Percentiles rank a stretch among this genome's conserved stretches.
phyloP scores from a whole-genome alignment of 2,329 filamentous ascomycete genomes.

The Chaetomiaceae sp. region DNA sequence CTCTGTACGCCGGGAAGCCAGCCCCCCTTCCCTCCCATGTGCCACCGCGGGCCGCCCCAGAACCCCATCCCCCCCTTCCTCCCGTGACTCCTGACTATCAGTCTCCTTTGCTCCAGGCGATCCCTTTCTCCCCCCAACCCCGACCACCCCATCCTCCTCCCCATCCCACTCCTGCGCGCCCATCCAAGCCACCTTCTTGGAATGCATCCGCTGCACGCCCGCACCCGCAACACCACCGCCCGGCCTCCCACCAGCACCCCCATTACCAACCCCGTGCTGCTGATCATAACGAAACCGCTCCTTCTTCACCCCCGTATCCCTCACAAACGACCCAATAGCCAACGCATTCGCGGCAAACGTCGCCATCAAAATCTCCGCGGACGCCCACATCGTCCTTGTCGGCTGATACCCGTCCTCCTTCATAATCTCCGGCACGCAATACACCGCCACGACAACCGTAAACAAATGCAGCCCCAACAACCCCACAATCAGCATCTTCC shows the following conservation, averaged over 20 bases:
- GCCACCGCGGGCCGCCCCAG: too few species aligned
- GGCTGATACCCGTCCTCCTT: slow-evolving; percentile 68
- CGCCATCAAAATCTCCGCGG: slow-evolving; percentile 82
- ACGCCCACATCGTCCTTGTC: slow-evolving; percentile 82
- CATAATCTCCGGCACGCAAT: slow-evolving; percentile 72
- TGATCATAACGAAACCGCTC: slow-evolving; percentile 64
- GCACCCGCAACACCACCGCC: too few species aligned
- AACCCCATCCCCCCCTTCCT: not conserved
- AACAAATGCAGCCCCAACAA: slow-evolving; percentile 78
- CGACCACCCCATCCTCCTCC: not conserved
- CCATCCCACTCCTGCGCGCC: slow-evolving; percentile 1
- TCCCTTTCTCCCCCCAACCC: not conserved
- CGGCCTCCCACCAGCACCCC: too few species aligned
- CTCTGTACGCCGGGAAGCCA: slow-evolving; percentile 5
- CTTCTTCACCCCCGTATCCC: slow-evolving; percentile 87
- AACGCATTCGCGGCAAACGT: slow-evolving; percentile 82
- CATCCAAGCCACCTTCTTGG: slow-evolving; percentile 7
- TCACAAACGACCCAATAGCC: slow-evolving; percentile 85
- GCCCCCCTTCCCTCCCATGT: not conserved
- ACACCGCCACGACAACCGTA: slow-evolving; percentile 72
- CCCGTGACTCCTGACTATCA: too few species aligned
- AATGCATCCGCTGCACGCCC: too few species aligned
- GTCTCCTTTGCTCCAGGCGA: too few species aligned
- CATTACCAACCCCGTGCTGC: too few species aligned
- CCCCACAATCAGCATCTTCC: slow-evolving; percentile 70